Percentiles rank a stretch among this genome's conserved stretches.
phyloP scores from a whole-genome alignment of 345 rosid genomes.

The Corchorus capsularis region DNA sequence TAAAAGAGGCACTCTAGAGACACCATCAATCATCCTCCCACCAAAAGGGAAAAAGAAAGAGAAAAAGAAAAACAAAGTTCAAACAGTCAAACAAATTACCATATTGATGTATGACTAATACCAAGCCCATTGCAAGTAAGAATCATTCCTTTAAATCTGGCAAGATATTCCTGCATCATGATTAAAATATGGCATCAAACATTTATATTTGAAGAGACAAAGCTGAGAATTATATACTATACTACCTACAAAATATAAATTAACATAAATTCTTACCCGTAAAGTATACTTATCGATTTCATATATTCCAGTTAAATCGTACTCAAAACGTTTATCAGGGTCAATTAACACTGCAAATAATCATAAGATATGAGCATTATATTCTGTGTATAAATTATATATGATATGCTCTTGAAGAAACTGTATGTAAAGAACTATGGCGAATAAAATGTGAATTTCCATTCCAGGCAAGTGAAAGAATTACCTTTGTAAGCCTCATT shows the following conservation, averaged over 20 bases:
- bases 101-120: conserved; percentile 58
- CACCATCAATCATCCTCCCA: not conserved
- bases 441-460: not conserved
- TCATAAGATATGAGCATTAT: conserved; percentile 14
- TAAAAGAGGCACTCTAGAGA: not conserved
- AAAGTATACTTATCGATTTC: conserved; percentile 79
- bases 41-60: not conserved
- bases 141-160: conserved; percentile 89
- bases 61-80: not conserved
- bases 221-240: not conserved
- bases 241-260: not conserved
- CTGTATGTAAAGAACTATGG: not conserved
- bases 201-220: conserved; percentile 4
- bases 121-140: conserved; percentile 94
- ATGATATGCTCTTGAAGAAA: not conserved
- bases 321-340: conserved; percentile 73
- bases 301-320: conserved; percentile 74
- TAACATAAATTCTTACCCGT: conserved; percentile 48
- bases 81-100: conserved; percentile 40
- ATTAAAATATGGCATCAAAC: conserved; percentile 1
- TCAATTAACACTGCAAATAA: conserved; percentile 67
- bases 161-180: conserved; percentile 69
- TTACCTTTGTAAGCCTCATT: conserved; percentile 79
- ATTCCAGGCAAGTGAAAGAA: conserved; percentile 13
- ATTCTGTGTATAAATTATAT: not conserved